Percentiles rank a stretch among this genome's conserved stretches.
Evolutionary conservation across 2,329 filamentous ascomycete species (phyloP).

Genomic region (Xylariales sp.): DNA sequence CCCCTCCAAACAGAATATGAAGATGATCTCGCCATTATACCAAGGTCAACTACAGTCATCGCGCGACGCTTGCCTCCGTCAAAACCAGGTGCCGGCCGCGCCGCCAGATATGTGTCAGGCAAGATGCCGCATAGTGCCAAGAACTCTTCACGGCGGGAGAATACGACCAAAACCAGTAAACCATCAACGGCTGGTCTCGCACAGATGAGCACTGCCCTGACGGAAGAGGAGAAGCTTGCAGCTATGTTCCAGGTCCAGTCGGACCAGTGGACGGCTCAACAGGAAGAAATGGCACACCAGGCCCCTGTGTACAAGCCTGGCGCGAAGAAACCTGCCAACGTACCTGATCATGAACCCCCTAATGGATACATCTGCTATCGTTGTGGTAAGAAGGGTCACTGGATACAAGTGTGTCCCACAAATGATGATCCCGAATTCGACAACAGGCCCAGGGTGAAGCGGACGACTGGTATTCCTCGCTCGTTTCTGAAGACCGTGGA

Average conservation of each 20-base stretch:
- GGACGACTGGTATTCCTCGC: conserved; percentile 92
- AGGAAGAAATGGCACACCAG: conserved; percentile 85
- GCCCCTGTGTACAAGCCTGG: conserved; percentile 58
- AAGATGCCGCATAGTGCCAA: conserved; percentile 90
- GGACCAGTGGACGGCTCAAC: conserved; percentile 88
- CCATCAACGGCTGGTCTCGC: conserved; percentile 52
- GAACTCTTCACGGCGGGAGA: conserved; percentile 66
- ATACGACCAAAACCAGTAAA: conserved; percentile 56
- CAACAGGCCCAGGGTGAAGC: conserved; percentile 86
- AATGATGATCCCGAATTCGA: conserved; percentile 97
- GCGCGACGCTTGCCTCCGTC: conserved; percentile 80
- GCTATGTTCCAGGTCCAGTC: conserved; percentile 89
- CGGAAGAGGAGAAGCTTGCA: conserved; percentile 89
- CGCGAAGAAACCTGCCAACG: conserved; percentile 64
- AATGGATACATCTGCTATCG: conserved; percentile 95
- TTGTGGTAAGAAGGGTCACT: conserved; percentile 96
- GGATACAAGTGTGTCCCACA: conserved; percentile 98
- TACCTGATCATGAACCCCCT: conserved; percentile 89
- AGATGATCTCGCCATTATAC: conserved; percentile 96
- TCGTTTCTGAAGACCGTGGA: conserved; percentile 95
- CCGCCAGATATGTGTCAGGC: conserved; percentile 91
- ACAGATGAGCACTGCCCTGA: conserved; percentile 74
- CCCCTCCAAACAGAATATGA: conserved; percentile 72
- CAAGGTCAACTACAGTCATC: conserved; percentile 89
- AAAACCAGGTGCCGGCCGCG: conserved; percentile 82